Evolutionary conservation across 1,284 basidiomycete species (phyloP).

Genomic region (Tylopilus sp.): DNA sequence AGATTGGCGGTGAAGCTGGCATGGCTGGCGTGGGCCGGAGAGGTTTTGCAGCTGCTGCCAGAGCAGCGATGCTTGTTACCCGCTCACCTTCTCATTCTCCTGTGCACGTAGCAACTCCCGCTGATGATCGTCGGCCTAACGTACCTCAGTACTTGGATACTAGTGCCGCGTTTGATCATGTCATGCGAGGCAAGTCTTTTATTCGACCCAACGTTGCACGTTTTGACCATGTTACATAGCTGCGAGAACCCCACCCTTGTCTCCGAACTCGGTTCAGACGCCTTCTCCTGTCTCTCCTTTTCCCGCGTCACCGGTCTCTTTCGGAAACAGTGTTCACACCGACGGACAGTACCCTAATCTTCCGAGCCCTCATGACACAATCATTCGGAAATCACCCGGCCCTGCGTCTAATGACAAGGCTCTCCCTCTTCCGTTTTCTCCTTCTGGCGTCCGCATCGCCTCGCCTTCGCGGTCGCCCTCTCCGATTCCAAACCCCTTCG

Average conservation of each 20-base stretch:
- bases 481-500: constrained; percentile 37
- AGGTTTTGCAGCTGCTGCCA: constrained; percentile 79
- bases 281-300: constrained; percentile 46
- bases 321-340: constrained; percentile 19
- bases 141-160: constrained; percentile 56
- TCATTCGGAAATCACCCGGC: constrained; percentile 5
- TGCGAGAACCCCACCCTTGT: constrained; percentile 45
- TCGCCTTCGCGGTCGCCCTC: constrained; percentile 40
- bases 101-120: constrained; percentile 1
- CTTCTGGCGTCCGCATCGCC: constrained; percentile 28
- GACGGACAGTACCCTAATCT: constrained; percentile 18
- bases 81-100: constrained; percentile 17
- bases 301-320: constrained; percentile 37
- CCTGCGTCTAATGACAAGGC: constrained; percentile 22
- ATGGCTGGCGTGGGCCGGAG: constrained; percentile 89
- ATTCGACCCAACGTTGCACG: background rate
- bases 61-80: constrained; percentile 60
- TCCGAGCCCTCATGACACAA: constrained; percentile 26
- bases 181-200: constrained; percentile 40
- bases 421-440: constrained; percentile 12
- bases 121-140: constrained; percentile 42
- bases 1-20: constrained; percentile 75
- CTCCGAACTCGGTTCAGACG: constrained; percentile 47
- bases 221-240: constrained; percentile 25
- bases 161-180: constrained; percentile 32